Percentiles rank a stretch among this genome's conserved stretches.
These are phyloP conservation scores for Yamadazyma philogaea DNA, from an alignment of 805 yeast species.

Conservation along the genomic window DNA sequence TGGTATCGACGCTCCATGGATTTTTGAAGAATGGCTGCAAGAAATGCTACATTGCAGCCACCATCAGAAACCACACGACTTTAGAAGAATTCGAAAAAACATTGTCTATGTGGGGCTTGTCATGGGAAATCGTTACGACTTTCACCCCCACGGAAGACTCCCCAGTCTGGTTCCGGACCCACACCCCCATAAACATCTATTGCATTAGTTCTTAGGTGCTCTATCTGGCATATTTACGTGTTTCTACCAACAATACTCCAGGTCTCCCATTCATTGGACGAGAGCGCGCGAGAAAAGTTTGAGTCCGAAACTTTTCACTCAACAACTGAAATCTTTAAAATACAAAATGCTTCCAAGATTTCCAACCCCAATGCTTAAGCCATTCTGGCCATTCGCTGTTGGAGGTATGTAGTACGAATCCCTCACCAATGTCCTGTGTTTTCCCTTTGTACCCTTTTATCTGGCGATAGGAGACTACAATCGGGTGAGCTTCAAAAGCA, in stretches of 20 bases:
- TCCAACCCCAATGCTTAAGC: slow-evolving; percentile 57
- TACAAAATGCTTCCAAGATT: slow-evolving; percentile 38
- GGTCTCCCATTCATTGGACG: slow-evolving; percentile 9
- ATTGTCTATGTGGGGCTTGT: slow-evolving; percentile 16
- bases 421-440: neutral
- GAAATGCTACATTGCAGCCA: slow-evolving; percentile 61
- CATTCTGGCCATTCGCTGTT: slow-evolving; percentile 85
- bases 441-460: too few relatives aligned
- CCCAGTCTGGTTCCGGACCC: slow-evolving; percentile 4
- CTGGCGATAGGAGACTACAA: too few relatives aligned
- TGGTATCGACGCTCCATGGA: slow-evolving; percentile 49
- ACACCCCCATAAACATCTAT: slow-evolving; percentile 5
- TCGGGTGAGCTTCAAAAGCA: too few relatives aligned
- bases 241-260: slow-evolving; percentile 5
- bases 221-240: neutral
- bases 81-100: slow-evolving; percentile 31
- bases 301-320: slow-evolving; percentile 11
- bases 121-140: slow-evolving; percentile 20
- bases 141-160: neutral
- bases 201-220: neutral
- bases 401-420: slow-evolving; percentile 57
- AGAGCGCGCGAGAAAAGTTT: slow-evolving; percentile 11
- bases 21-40: slow-evolving; percentile 28
- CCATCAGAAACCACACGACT: slow-evolving; percentile 56
- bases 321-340: slow-evolving; percentile 6